Evolutionary conservation across 306 rosid genomes (phyloP), one percentile per base, ranked within the genome.

Genomic region (Prunus salicina): DNA sequence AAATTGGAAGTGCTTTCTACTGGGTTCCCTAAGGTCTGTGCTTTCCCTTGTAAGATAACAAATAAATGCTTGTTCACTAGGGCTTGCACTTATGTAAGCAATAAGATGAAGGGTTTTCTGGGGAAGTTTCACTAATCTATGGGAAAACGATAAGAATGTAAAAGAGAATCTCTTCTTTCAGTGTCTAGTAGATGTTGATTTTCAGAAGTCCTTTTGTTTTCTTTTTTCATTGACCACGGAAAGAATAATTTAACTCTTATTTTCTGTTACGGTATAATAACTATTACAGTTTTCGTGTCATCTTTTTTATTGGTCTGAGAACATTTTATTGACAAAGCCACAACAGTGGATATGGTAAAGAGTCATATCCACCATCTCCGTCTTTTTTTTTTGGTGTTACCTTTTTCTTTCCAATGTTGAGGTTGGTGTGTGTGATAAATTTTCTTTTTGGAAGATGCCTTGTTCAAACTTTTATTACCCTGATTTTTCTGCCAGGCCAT

Each of bases 401-500:
- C 15, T 11, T 28, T 52, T 53, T 14, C 15, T 69, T 28, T 14
- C 43, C 3, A 24, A 14, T 13, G 62, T 20, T 56, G 12, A 25
- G 27, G 27, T 20, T 20, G 14, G 13, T 7, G 10, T 69, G 11
- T 49, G 27, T 22, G 7, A 34, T 7, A 20, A 30, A 6, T 1
- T 74, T 28, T 49, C 30, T 20, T 24, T 68, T 5, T 9, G 3
- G 8, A 8, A 41, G 18, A 12, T 73, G 38, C 25, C 27, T 65
- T 73, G 53, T 43, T 62, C 66, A 80, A 18, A 34, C 20, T 65
- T 77, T 79, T 11, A 61, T 69, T 51, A 50, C 15, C 43, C 71
- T 81, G 72, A 55, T 14, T 57, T 38, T 56, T 57, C 64, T 76
- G 15, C 45, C 88, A 95, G 98, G 93, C 79, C 50, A 88, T 92